A percentile compares a stretch with the other conserved stretches of the same genome.
phyloP scores from a whole-genome alignment of 306 rosid genomes.

The Parietaria judaica region DNA sequence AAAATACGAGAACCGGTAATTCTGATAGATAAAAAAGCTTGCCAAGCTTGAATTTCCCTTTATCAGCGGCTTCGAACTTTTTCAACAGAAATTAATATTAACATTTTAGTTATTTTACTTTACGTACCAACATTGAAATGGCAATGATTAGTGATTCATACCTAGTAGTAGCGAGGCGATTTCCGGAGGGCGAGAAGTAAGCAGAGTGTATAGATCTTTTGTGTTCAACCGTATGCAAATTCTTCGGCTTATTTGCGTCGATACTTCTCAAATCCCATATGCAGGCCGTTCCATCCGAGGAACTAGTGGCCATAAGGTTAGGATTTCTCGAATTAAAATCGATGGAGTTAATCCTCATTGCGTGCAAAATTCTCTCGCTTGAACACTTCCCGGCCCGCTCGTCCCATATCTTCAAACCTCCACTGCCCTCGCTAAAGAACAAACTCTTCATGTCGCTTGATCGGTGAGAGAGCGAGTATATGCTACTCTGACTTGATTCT shows the following conservation, averaged over 20 bases:
- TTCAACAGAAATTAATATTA: not conserved
- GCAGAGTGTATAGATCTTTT: conserved; percentile 71
- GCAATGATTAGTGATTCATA: conserved; percentile 11
- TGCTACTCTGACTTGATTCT: conserved; percentile 29
- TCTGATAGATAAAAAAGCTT: not conserved
- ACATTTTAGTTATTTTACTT: not conserved
- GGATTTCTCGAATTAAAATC: conserved; percentile 50
- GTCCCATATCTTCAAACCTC: conserved; percentile 64
- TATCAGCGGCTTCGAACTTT: not conserved
- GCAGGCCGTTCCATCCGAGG: conserved; percentile 75
- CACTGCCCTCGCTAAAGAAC: conserved; percentile 59
- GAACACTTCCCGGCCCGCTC: conserved; percentile 45
- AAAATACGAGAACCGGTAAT: not conserved
- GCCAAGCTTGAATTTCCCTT: not conserved
- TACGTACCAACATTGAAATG: not conserved
- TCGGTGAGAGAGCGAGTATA: conserved; percentile 54
- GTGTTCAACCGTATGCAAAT: conserved; percentile 47
- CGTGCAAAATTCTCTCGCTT: conserved; percentile 55
- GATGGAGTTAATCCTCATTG: conserved; percentile 53
- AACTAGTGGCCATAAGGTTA: conserved; percentile 67
- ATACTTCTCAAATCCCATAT: conserved; percentile 81
- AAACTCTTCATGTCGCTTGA: conserved; percentile 47
- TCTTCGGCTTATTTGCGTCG: conserved; percentile 27
- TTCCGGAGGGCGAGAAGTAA: conserved; percentile 83
- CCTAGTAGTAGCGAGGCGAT: conserved; percentile 76